Evolutionary conservation across 768 basidiomycete species (phyloP), one percentile per base, ranked within the genome.

Genomic region (Phanerodontia chrysosporium): DNA sequence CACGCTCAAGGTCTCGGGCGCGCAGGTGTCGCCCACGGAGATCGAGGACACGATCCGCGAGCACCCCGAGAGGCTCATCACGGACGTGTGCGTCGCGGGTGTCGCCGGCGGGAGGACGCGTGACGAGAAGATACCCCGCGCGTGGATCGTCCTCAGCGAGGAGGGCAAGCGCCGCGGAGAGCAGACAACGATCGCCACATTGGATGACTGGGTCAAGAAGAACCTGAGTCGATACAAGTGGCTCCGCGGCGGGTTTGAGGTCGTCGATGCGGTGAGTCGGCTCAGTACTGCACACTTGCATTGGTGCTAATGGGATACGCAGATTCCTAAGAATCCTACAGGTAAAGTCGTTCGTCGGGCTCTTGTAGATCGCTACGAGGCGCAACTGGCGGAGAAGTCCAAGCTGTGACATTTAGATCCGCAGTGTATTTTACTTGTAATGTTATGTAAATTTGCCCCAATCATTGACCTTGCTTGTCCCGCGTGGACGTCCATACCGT

Each of bases 21-120:
- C 76, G 51, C 91, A 92, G 70, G 91, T 92, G 0, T 90, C 91
- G 0, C 91, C 90, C 0, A 79, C 81, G 18, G 90, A 93, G 67
- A 86, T 92, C 53, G 91, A 92, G 67, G 76, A 83, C 27, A 79
- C 78, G 24, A 73, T 92, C 1, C 76, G 85, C 21, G 76, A 75
- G 0, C 83, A 92, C 39, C 87, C 89, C 0, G 78, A 78, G 8
- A 74, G 74, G 18, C 76, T 90, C 49, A 80, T 92, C 59, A 71
- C 68, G 9, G 91, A 92, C 61, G 87, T 76, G 14, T 77, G 80
- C 1, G 90, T 92, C 18, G 88, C 86, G 0, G 90, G 90, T 14
- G 87, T 93, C 1, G 80, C 76, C 21, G 88, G 88, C 27, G 87
- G 84, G 0, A 84, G 86, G 2, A 85, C 85, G 0, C 75, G 77